A percentile compares a stretch with the other conserved stretches of the same genome.
These are phyloP conservation scores for Adansonia gregorii DNA, from an alignment of 441 rosid genomes.

Conservation along the genomic window DNA sequence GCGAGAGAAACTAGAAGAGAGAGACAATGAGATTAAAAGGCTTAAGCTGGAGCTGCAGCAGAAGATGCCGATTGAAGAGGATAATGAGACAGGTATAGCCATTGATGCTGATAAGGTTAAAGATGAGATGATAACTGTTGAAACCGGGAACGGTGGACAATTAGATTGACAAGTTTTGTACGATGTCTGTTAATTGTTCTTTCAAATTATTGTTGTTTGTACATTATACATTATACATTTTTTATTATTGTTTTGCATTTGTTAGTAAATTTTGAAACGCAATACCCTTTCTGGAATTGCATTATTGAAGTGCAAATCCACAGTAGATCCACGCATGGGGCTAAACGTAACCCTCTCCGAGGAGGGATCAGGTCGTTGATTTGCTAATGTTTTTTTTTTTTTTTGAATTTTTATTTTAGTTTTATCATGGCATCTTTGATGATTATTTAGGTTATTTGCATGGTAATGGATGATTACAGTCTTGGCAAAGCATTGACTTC, in stretches of 20 bases:
- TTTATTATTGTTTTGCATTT: neutral
- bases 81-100: constrained; percentile 32
- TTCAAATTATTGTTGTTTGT: constrained; percentile 25
- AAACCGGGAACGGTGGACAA: constrained; percentile 34
- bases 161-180: constrained; percentile 30
- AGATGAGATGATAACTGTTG: constrained; percentile 32
- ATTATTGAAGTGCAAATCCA: neutral
- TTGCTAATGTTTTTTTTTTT: neutral
- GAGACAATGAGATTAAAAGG: constrained; percentile 49
- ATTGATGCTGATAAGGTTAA: constrained; percentile 26
- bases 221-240: constrained; percentile 39
- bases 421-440: neutral
- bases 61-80: constrained; percentile 37
- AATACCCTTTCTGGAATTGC: neutral
- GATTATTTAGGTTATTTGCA: neutral
- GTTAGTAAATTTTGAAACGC: neutral
- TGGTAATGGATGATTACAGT: neutral
- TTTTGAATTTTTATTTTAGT: neutral
- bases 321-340: neutral
- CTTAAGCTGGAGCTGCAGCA: constrained; percentile 51
- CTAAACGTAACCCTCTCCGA: neutral
- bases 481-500: neutral
- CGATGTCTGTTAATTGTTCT: constrained; percentile 11
- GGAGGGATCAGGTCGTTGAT: neutral
- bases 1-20: constrained; percentile 77